Evolutionary conservation across 2,329 filamentous ascomycete species (phyloP).

Genomic region (Diaporthe sp.): DNA sequence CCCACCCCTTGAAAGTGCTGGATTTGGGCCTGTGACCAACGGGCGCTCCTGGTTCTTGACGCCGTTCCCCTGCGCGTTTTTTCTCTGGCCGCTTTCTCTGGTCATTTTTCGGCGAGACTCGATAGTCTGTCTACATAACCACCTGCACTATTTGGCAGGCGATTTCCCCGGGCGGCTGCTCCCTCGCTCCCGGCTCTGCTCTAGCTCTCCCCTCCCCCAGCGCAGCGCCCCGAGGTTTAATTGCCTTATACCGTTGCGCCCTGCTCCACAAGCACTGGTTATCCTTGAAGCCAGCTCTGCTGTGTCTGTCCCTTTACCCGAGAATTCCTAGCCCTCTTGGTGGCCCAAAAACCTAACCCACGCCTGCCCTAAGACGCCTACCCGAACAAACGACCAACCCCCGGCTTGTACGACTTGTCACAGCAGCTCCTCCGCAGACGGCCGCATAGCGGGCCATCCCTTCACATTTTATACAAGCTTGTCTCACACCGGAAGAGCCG

Average conservation of each 20-base stretch:
- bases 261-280: neutral
- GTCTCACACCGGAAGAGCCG: neutral
- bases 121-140: slow-evolving; percentile 1
- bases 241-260: neutral
- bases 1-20: neutral
- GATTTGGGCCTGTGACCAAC: neutral
- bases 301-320: neutral
- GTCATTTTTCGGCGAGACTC: neutral
- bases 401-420: slow-evolving; percentile 11
- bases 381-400: neutral
- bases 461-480: neutral
- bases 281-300: neutral
- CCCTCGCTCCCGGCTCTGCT: slow-evolving; percentile 5
- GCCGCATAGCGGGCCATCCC: neutral
- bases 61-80: neutral
- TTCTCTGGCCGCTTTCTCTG: no score
- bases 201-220: neutral
- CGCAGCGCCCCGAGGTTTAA: neutral
- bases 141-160: neutral
- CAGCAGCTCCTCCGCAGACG: neutral
- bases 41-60: neutral
- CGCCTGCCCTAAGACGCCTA: neutral
- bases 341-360: neutral
- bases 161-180: neutral
- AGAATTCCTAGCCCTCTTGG: neutral